Conservation (phyloP, 345 rosid genomes). For the Ricinus communis region DNA sequence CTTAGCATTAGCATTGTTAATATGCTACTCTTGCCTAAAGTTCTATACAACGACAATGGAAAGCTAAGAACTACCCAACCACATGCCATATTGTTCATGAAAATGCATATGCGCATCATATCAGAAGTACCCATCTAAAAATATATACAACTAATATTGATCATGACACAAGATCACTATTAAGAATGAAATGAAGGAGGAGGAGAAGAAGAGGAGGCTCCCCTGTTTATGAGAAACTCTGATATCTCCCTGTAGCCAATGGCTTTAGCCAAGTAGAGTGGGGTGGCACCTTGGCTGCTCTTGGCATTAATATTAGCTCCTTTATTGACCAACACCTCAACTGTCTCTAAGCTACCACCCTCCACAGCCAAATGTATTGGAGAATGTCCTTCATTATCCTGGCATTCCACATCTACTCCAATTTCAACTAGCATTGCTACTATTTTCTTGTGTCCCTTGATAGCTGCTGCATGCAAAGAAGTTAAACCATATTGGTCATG, state of each 20-base stretch:
- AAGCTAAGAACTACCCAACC: no score
- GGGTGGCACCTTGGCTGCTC: slow-evolving; percentile 40
- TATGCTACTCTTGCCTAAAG: no score
- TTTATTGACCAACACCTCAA: slow-evolving; percentile 37
- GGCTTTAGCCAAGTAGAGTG: slow-evolving; percentile 37
- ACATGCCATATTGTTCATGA: no score
- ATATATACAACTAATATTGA: no score
- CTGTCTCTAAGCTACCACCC: slow-evolving; percentile 39
- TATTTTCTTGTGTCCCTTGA: slow-evolving; percentile 43
- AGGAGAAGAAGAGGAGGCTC: slow-evolving; percentile 23
- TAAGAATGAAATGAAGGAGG: no score
- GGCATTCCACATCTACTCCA: slow-evolving; percentile 37
- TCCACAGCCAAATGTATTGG: slow-evolving; percentile 59
- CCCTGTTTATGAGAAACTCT: slow-evolving; percentile 26
- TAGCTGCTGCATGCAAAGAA: slow-evolving; percentile 50
- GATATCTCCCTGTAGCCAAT: slow-evolving; percentile 37
- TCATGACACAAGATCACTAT: no score
- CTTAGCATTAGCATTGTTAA: no score
- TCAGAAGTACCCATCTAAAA: no score
- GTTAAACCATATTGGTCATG: slow-evolving; percentile 49
- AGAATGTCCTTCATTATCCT: slow-evolving; percentile 48
- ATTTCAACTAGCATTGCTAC: slow-evolving; percentile 34
- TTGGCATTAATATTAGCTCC: slow-evolving; percentile 44
- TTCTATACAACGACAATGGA: no score
- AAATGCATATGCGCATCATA: no score